Conservation (phyloP, 1,284 basidiomycete genomes). For the Cryptococcus amylolentus region DNA sequence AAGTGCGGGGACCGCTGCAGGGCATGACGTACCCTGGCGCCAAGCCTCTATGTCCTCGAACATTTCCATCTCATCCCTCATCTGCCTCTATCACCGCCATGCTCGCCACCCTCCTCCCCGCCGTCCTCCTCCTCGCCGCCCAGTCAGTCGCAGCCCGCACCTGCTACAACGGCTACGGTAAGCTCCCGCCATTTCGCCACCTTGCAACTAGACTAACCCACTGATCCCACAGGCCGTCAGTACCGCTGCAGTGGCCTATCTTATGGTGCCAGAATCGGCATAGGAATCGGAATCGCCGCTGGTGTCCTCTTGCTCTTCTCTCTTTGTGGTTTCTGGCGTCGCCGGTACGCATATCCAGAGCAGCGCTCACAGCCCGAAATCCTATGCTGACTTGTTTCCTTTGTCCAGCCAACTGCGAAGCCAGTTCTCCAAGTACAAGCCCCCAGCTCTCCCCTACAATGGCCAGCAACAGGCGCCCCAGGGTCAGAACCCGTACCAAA, state of each 20-base stretch:
- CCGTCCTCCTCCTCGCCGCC: slow-evolving; percentile 7
- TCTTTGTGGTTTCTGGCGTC: slow-evolving; percentile 30
- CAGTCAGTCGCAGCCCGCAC: slow-evolving; percentile 1
- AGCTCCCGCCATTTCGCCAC: slow-evolving; percentile 1
- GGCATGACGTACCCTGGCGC: not conserved
- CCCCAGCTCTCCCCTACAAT: slow-evolving; percentile 29
- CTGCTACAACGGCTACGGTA: slow-evolving; percentile 18
- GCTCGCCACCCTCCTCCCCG: slow-evolving; percentile 1
- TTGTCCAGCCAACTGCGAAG: slow-evolving; percentile 19
- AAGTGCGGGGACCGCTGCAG: not conserved
- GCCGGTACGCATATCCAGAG: slow-evolving; percentile 33
- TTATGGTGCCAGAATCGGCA: slow-evolving; percentile 42
- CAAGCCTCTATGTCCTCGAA: not conserved
- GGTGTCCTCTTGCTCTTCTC: slow-evolving; percentile 34
- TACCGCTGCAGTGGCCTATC: slow-evolving; percentile 31
- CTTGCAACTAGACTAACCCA: not conserved
- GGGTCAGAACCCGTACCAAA: slow-evolving; percentile 25
- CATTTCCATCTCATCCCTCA: slow-evolving; percentile 1
- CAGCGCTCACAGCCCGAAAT: not conserved
- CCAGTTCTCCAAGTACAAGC: slow-evolving; percentile 32
- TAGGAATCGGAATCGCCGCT: slow-evolving; percentile 42
- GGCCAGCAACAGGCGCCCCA: slow-evolving; percentile 17
- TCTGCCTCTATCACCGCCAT: not conserved
- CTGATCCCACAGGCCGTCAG: slow-evolving; percentile 17
- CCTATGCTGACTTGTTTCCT: not conserved